Evolutionary conservation across 139 green algal genomes (phyloP).

Genomic region (Coccomyxa sp.): DNA sequence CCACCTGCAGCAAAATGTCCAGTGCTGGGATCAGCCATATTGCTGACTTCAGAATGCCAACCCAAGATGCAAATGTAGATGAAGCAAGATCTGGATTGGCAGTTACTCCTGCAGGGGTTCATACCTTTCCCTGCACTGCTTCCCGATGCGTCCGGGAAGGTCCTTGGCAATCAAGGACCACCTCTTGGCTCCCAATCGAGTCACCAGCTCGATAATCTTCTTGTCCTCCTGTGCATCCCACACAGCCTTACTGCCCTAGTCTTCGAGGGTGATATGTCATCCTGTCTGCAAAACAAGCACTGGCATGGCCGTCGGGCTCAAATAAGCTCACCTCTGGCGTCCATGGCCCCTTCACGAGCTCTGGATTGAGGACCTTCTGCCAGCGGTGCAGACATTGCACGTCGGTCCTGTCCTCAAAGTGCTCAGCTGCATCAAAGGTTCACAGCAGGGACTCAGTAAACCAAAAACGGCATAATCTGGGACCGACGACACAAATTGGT

Average conservation of each 20-base stretch:
- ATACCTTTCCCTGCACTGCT: slow-evolving; percentile 53
- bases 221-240: slow-evolving; percentile 11
- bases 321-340: slow-evolving; percentile 46
- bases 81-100: not conserved
- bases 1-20: slow-evolving; percentile 39
- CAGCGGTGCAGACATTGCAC: slow-evolving; percentile 88
- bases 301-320: no score
- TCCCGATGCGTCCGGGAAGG: slow-evolving; percentile 62
- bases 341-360: slow-evolving; percentile 81
- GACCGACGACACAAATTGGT: no score
- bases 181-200: slow-evolving; percentile 44
- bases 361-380: slow-evolving; percentile 88
- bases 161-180: slow-evolving; percentile 55
- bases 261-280: no score
- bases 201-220: slow-evolving; percentile 46
- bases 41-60: not conserved
- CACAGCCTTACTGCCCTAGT: not conserved
- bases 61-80: not conserved
- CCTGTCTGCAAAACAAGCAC: no score
- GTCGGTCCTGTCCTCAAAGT: slow-evolving; percentile 69
- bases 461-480: no score
- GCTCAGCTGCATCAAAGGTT: slow-evolving; percentile 47
- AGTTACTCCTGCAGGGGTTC: not conserved
- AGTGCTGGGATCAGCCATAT: not conserved
- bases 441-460: no score